A percentile compares a stretch with the other conserved stretches of the same genome.
phyloP scores from a whole-genome alignment of 257 asterid genomes.

The Plantago ovata region DNA sequence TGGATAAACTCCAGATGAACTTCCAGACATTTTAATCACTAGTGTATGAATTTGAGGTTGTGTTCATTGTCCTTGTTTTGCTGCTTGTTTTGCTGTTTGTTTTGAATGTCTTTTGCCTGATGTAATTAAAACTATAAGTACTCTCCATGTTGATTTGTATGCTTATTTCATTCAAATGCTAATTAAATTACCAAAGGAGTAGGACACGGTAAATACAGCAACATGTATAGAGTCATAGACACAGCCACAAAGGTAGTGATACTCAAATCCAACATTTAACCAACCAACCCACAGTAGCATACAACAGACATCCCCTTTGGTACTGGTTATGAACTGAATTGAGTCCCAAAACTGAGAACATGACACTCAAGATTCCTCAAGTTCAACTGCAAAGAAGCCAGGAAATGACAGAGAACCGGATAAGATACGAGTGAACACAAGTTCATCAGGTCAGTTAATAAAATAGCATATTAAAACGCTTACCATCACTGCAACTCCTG shows the following conservation, averaged over 20 bases:
- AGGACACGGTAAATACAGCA: no score
- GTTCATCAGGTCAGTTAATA: background rate
- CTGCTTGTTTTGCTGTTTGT: background rate
- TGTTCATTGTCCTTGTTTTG: background rate
- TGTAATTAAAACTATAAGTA: no score
- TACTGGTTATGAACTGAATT: slow-evolving; percentile 35
- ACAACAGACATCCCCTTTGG: slow-evolving; percentile 16
- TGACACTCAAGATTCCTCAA: slow-evolving; percentile 86
- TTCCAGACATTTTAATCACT: slow-evolving; percentile 19
- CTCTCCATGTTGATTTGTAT: no score
- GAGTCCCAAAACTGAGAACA: slow-evolving; percentile 72
- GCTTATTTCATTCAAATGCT: no score
- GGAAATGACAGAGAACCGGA: background rate
- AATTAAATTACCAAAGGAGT: background rate
- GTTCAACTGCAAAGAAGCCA: slow-evolving; percentile 65
- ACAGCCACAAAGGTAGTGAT: no score
- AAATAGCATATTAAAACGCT: slow-evolving; percentile 23
- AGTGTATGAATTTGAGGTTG: background rate
- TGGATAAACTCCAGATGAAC: slow-evolving; percentile 28
- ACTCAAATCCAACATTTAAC: background rate
- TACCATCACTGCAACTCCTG: slow-evolving; percentile 89
- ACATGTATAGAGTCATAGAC: background rate
- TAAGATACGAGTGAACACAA: background rate
- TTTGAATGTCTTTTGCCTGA: no score
- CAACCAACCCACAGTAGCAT: no score